phyloP scores from a whole-genome alignment of 2,329 filamentous ascomycete species.

The Exophiala calicioides region DNA sequence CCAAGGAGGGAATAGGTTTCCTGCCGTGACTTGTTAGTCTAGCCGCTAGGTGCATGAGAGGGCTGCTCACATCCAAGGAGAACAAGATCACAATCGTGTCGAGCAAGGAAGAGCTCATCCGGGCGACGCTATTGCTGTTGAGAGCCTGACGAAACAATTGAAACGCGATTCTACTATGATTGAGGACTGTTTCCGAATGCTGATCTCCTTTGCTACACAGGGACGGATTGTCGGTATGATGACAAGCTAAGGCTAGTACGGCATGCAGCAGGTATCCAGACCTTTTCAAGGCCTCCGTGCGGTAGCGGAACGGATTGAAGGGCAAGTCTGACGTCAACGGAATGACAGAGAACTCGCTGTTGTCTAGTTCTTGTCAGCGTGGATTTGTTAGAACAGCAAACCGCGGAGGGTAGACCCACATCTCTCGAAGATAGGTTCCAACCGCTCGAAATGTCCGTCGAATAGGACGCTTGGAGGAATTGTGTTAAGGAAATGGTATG shows the following conservation, averaged over 20 bases:
- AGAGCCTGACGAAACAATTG: slow-evolving; percentile 10
- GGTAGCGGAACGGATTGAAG: slow-evolving; percentile 12
- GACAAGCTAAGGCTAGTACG: slow-evolving; percentile 10
- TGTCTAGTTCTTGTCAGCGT: no score
- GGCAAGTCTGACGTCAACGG: slow-evolving; percentile 11
- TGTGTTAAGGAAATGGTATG: background rate
- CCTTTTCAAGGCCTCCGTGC: slow-evolving; percentile 1
- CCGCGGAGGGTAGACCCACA: background rate
- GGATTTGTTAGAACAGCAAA: no score
- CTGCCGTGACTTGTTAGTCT: background rate
- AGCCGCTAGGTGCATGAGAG: background rate
- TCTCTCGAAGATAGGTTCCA: slow-evolving; percentile 6
- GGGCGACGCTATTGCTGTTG: slow-evolving; percentile 2
- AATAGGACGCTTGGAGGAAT: slow-evolving; percentile 1
- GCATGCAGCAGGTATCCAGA: slow-evolving; percentile 12
- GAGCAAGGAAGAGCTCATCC: slow-evolving; percentile 1
- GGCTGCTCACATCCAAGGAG: slow-evolving; percentile 5
- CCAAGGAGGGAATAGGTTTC: slow-evolving; percentile 7
- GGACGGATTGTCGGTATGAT: slow-evolving; percentile 11
- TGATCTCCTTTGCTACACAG: no score
- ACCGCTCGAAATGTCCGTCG: background rate
- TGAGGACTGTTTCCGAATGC: background rate
- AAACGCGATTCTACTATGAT: slow-evolving; percentile 3
- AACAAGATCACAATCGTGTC: slow-evolving; percentile 11
- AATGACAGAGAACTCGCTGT: slow-evolving; percentile 14